Base-by-base conservation (phyloP, 305 asterid genomes). In the Stenogyne calaminthoides region DNA sequence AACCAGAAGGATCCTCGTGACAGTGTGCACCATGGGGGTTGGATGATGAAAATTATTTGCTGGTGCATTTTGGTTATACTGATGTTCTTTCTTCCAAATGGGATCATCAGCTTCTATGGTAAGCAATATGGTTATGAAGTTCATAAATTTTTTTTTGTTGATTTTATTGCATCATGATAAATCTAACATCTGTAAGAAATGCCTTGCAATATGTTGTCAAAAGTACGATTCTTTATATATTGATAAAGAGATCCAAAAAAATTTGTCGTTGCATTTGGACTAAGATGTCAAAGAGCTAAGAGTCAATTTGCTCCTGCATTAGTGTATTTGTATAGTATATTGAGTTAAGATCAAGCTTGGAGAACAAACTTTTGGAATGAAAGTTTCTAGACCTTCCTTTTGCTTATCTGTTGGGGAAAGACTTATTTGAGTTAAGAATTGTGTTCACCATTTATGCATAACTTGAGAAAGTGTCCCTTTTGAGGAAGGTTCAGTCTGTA, bases 1-100 rank as follows among this genome's bases (percentile, higher is more conserved):
- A 89, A 75, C 81, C 98, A 91, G 82, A 91, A 81, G 84, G 98
- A 93, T 77, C 98, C 97, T 40, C 98, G 98, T 66, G 97, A 91
- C 76, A 71, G 72, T 68, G 11, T 93, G 87, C 98, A 93, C 86
- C 98, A 93, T 80, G 96, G 97, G 4, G 97, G 96, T 64, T 93
- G 98, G 98, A 91, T 91, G 98, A 84, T 89, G 92, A 93, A 93
- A 84, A 25, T 91, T 36, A 83, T 93, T 82, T 86, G 92, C 78
- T 93, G 97, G 98, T 91, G 85, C 82, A 83, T 93, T 73, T 77
- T 93, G 87, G 93, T 93, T 14, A 88, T 93, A 80, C 80, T 93
- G 75, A 93, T 89, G 95, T 93, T 93, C 87, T 93, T 93, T 80
- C 77, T 93, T 51, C 98, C 97, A 12, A 93, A 93, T 66, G 96